phyloP scores from a whole-genome alignment of 352 stramenopile species.

The Pythium oligandrum region DNA sequence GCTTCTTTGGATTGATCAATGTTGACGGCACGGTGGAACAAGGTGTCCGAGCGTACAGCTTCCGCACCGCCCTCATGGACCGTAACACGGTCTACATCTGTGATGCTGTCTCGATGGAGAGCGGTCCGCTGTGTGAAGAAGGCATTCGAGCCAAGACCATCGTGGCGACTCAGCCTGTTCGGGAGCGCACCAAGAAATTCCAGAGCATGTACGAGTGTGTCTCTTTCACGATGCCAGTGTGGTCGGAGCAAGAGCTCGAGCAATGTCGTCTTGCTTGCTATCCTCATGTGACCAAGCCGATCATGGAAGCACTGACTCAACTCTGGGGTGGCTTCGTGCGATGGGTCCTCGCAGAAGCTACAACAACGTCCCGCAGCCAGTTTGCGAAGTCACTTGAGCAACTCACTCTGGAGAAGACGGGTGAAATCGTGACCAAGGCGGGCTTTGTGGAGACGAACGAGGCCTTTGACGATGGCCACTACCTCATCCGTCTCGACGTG shows the following conservation, averaged over 20 bases:
- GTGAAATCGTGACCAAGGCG: conserved; percentile 15
- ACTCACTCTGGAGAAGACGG: conserved; percentile 14
- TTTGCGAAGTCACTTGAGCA: conserved; percentile 15
- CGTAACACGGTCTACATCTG: conserved; percentile 30
- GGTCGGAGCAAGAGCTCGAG: conserved; percentile 29
- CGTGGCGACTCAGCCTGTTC: conserved; percentile 8
- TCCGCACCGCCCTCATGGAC: conserved; percentile 17
- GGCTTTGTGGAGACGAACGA: conserved; percentile 4
- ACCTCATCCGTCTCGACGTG: conserved; percentile 29
- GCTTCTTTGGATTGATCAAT: conserved; percentile 26
- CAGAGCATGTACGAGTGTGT: conserved; percentile 6
- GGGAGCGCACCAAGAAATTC: background rate
- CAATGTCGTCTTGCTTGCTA: conserved; percentile 28
- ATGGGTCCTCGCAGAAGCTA: conserved; percentile 20
- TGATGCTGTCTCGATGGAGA: conserved; percentile 9
- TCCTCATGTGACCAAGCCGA: conserved; percentile 14
- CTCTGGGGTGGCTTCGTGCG: conserved; percentile 29
- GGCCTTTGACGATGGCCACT: conserved; percentile 12
- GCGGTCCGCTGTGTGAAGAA: conserved; percentile 1
- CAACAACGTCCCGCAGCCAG: conserved; percentile 12
- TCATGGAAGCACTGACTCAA: conserved; percentile 22
- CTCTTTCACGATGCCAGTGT: conserved; percentile 30
- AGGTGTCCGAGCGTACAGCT: conserved; percentile 20
- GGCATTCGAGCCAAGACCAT: conserved; percentile 21
- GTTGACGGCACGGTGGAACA: conserved; percentile 17